phyloP scores from a whole-genome alignment of 805 yeast genomes.

The Cephaloascus fragrans region DNA sequence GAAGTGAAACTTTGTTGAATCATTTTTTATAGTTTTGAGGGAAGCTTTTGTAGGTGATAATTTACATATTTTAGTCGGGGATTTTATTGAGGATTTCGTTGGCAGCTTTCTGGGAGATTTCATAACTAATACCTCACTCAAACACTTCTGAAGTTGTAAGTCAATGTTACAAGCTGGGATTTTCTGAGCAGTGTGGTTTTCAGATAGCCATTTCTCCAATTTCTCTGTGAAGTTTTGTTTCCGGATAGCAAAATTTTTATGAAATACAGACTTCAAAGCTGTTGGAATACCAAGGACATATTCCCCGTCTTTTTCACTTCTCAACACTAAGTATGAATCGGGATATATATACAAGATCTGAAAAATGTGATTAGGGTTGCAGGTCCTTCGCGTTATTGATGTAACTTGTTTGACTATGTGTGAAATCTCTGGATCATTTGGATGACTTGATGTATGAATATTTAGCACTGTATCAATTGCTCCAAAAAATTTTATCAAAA shows the following conservation, averaged over 20 bases:
- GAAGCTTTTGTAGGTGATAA: constrained; percentile 5
- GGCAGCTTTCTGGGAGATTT: background rate
- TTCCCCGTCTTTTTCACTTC: constrained; percentile 8
- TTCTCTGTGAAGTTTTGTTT: constrained; percentile 4
- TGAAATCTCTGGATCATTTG: constrained; percentile 15
- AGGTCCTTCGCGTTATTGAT: constrained; percentile 3
- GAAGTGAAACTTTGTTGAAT: constrained; percentile 23
- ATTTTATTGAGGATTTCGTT: background rate
- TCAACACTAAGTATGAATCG: constrained; percentile 5
- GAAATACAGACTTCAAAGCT: constrained; percentile 6
- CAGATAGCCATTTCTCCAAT: constrained; percentile 7
- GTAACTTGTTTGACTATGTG: constrained; percentile 13
- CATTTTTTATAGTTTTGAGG: constrained; percentile 17
- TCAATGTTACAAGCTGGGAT: constrained; percentile 8
- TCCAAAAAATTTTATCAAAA: constrained; percentile 3
- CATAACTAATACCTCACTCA: background rate
- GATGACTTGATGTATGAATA: constrained; percentile 22
- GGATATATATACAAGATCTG: constrained; percentile 11
- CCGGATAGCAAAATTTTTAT: constrained; percentile 3
- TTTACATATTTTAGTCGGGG: background rate
- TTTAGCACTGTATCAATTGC: constrained; percentile 23
- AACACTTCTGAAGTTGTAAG: background rate
- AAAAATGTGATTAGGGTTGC: constrained; percentile 6
- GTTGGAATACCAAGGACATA: constrained; percentile 9
- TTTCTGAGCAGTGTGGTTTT: constrained; percentile 21